Evolutionary conservation across 2,329 filamentous ascomycete genomes (phyloP), one percentile per base, ranked within the genome.

Genomic region (Pochonia chlamydosporia): DNA sequence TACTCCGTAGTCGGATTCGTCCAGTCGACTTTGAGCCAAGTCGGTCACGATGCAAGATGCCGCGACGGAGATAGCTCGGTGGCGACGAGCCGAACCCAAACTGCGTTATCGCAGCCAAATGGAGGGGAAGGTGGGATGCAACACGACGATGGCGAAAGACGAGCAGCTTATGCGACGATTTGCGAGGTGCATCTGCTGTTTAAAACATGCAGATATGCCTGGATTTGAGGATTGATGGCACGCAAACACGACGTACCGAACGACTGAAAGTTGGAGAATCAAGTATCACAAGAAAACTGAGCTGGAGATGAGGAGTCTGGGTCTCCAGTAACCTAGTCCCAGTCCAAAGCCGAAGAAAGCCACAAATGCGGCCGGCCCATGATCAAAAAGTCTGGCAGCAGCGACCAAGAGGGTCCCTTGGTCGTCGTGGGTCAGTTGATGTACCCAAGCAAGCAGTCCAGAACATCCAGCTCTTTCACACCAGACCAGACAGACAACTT

Each of bases 311-410:
- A 45, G 43, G 11, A 23, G 35, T 37, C 2, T 4, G 8, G 8
- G 43, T 28, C 26, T 14, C 41, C 23, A 14, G 11, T n/a, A 37
- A 13, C 11, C 23, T 14, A 42, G 24, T 18, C 11, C 23, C 13
- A 42, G 24, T 18, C 31, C 40, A 49, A 44, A 49, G 49, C 51
- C 47, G 47, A 53, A 42, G 47, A 28, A 47, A 52, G 49, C 49
- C 47, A 48, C 28, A 20, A 14, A 31, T 23, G n/a, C 8, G 26
- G 16, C 5, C n/a, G n/a, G 43, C 3, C 26, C 21, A 42, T 33
- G 36, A 9, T 8, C 18, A 16, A 16, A 35, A 35, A 8, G 31
- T 10, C 16, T 8, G n/a, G n/a, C 5, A 33, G n/a, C 5, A 44
- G 30, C n/a, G 23, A 36, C 14, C 23, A 18, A 26, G 24, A 18